phyloP scores from a whole-genome alignment of 2,329 filamentous ascomycete genomes.

The Stagonosporopsis cucurbitacearum region DNA sequence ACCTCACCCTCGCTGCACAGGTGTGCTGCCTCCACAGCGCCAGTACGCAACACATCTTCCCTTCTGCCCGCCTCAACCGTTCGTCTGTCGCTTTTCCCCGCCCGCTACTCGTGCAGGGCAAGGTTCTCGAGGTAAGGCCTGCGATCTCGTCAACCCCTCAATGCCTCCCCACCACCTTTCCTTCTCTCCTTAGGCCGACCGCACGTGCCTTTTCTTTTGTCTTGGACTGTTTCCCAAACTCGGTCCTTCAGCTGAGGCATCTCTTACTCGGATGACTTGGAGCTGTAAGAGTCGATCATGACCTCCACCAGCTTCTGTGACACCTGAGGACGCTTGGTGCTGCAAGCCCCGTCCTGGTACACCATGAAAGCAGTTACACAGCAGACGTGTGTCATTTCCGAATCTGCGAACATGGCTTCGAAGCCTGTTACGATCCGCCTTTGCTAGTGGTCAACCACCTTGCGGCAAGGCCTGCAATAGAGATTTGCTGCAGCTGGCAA shows the following conservation, averaged over 20 bases:
- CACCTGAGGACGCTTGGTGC: constrained; percentile 31
- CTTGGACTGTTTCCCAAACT: constrained; percentile 5
- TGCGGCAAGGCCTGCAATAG: constrained; percentile 40
- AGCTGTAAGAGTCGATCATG: constrained; percentile 16
- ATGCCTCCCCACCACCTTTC: constrained; percentile 23
- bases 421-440: constrained; percentile 27
- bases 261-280: constrained; percentile 7
- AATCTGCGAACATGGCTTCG: constrained; percentile 40
- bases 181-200: not conserved
- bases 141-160: constrained; percentile 22
- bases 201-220: constrained; percentile 14
- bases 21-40: constrained; percentile 36
- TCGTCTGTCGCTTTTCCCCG: constrained; percentile 32
- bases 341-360: constrained; percentile 42
- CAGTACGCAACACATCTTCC: constrained; percentile 35
- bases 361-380: constrained; percentile 42
- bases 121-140: constrained; percentile 38
- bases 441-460: constrained; percentile 40
- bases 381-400: constrained; percentile 42
- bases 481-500: constrained; percentile 37
- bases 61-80: constrained; percentile 34
- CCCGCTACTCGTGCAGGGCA: constrained; percentile 33
- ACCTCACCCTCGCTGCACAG: constrained; percentile 31
- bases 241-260: constrained; percentile 15
- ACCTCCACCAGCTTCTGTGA: constrained; percentile 29